A percentile compares a stretch with the other conserved stretches of the same genome.
phyloP scores from a whole-genome alignment of 768 basidiomycete genomes.

The Tulasnella calospora region DNA sequence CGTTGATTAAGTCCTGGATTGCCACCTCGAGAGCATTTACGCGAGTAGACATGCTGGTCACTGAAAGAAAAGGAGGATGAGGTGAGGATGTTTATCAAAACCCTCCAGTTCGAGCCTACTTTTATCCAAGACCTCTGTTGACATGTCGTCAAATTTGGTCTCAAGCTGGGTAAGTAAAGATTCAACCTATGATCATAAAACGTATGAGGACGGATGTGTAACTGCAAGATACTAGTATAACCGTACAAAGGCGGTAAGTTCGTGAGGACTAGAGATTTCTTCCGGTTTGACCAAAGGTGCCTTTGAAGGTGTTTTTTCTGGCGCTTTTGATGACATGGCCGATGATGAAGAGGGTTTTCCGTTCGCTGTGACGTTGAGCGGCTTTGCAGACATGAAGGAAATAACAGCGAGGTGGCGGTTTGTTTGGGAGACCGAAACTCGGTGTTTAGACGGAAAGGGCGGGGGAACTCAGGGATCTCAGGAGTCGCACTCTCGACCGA shows the following conservation, averaged over 20 bases:
- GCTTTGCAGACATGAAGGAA: conserved; percentile 23
- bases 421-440: background rate
- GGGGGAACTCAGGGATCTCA: conserved; percentile 10
- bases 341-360: conserved; percentile 17
- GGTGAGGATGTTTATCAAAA: conserved; percentile 12
- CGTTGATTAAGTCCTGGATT: conserved; percentile 88
- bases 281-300: conserved; percentile 36
- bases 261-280: conserved; percentile 89
- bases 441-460: background rate
- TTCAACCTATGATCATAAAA: conserved; percentile 60
- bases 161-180: conserved; percentile 84
- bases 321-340: background rate
- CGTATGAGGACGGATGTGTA: conserved; percentile 16
- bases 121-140: conserved; percentile 76
- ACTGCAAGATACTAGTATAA: conserved; percentile 29
- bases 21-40: conserved; percentile 86
- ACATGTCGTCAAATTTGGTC: conserved; percentile 88
- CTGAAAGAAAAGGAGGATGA: conserved; percentile 41
- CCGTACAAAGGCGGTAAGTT: conserved; percentile 87
- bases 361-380: conserved; percentile 18
- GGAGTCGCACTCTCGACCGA: conserved; percentile 4
- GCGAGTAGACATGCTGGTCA: conserved; percentile 88
- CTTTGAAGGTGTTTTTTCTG: background rate
- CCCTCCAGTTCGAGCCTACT: conserved; percentile 47
- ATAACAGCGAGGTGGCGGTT: background rate